phyloP scores from a whole-genome alignment of 2,329 filamentous ascomycete species.

The Xylaria sp. region DNA sequence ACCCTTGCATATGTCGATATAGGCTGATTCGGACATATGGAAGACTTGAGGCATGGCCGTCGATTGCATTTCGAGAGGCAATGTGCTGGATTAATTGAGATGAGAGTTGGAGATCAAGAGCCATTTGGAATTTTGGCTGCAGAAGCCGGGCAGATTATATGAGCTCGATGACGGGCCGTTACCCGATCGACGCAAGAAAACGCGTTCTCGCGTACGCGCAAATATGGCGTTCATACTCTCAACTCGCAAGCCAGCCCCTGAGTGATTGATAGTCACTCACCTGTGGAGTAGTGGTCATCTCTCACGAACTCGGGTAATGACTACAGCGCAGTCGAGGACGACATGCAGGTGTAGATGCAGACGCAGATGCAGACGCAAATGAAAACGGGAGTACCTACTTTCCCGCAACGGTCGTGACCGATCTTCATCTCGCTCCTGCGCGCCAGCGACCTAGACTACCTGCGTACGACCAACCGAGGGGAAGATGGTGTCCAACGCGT shows the following conservation, averaged over 20 bases:
- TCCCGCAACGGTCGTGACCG: no score
- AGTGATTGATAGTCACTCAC: no score
- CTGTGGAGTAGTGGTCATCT: no score
- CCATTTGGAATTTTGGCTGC: background rate
- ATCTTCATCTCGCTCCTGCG: background rate
- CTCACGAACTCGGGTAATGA: no score
- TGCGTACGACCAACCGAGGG: background rate
- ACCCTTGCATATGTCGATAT: no score
- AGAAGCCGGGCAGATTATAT: background rate
- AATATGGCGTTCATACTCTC: background rate
- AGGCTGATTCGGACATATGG: background rate
- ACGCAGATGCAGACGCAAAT: no score
- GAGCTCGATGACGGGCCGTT: background rate
- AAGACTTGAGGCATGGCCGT: background rate
- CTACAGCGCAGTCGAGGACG: no score
- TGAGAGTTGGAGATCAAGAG: background rate
- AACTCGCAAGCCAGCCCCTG: no score
- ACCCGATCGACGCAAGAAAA: background rate
- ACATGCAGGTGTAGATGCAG: no score
- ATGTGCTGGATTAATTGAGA: background rate
- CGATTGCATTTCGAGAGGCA: background rate
- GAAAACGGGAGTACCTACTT: no score
- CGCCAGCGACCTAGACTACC: no score
- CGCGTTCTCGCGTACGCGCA: background rate
- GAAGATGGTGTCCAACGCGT: background rate